Base-by-base conservation (phyloP, 106 monocot genomes). In the Triglochin maritima region DNA sequence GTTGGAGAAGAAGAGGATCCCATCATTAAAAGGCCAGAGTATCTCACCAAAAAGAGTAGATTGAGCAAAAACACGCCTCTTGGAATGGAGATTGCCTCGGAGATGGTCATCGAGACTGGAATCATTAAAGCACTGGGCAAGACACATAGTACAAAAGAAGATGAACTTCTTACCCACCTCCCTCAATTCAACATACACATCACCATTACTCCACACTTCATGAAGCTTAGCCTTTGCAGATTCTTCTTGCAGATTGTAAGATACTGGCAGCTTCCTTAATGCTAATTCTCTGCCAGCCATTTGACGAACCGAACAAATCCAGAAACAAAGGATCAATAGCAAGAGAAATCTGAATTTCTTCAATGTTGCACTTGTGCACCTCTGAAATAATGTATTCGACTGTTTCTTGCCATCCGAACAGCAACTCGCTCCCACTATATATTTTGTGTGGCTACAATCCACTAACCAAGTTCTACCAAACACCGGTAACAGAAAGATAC, bases 11-110 rank as follows among this genome's bases (percentile, higher is more conserved):
- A 96, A 96, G 13, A 85, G 80, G 52, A 88, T 83, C 2, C 95
- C 95, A 53, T 96, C 95, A 57, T 65, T 90, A 49, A 96, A 96
- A n/a, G 95, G 95, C 95, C 95, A 96, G 1, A 88, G 95, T 14
- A 62, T 66, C 3, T 83, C 85, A 2, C 83, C 83, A 13, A 88
- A 65, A 4, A 96, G 83, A 12, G 95, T 96, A 10, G 81, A 63
- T 55, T 86, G 78, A 4, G 95, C 87, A 45, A 79, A 85, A 6
- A 71, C 77, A 50, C 69, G 81, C 48, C 85, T 69, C 17, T 70
- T 74, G 46, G 85, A 46, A 63, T 96, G 95, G 58, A 81, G 72
- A 60, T 71, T 85, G 43, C 95, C 95, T 8, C 59, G 54, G 50
- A 96, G 85, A 64, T 96, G 95, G 60, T 85, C 90, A 41, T 75